These are phyloP conservation scores for Metschnikowia hibisci DNA, from an alignment of 805 yeast species.

Conservation along the genomic window DNA sequence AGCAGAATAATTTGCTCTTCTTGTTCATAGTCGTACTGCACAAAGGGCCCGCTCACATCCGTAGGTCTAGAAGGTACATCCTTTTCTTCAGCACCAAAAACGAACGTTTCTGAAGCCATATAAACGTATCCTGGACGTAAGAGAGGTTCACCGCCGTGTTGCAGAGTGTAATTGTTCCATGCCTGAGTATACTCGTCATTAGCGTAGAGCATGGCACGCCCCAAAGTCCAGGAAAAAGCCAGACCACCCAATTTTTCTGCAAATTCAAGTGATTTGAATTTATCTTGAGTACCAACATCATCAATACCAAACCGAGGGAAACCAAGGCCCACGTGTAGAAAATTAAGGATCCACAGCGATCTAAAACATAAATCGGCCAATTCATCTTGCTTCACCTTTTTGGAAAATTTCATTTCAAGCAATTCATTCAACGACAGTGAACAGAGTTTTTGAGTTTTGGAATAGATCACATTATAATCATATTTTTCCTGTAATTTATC, in stretches of 20 bases:
- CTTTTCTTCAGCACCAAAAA: constrained; percentile 51
- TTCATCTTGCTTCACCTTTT: constrained; percentile 41
- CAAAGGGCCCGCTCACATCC: constrained; percentile 19
- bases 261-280: constrained; percentile 39
- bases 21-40: constrained; percentile 30
- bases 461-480: constrained; percentile 41
- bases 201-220: constrained; percentile 60
- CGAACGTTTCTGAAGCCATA: constrained; percentile 45
- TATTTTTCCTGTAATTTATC: constrained; percentile 31
- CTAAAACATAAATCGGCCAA: constrained; percentile 56
- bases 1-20: constrained; percentile 21
- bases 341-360: constrained; percentile 53
- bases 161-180: constrained; percentile 29
- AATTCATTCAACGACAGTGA: constrained; percentile 37
- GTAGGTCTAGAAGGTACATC: constrained; percentile 43
- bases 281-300: constrained; percentile 8
- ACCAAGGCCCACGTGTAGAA: constrained; percentile 58
- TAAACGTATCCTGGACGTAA: constrained; percentile 46
- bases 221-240: constrained; percentile 53
- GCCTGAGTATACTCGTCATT: constrained; percentile 49
- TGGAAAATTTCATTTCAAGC: constrained; percentile 29
- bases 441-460: constrained; percentile 47
- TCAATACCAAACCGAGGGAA: constrained; percentile 51
- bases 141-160: constrained; percentile 5
- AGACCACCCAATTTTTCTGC: constrained; percentile 41